Base-by-base conservation (phyloP, 208 protist species). In the Perkinsela sp. region DNA sequence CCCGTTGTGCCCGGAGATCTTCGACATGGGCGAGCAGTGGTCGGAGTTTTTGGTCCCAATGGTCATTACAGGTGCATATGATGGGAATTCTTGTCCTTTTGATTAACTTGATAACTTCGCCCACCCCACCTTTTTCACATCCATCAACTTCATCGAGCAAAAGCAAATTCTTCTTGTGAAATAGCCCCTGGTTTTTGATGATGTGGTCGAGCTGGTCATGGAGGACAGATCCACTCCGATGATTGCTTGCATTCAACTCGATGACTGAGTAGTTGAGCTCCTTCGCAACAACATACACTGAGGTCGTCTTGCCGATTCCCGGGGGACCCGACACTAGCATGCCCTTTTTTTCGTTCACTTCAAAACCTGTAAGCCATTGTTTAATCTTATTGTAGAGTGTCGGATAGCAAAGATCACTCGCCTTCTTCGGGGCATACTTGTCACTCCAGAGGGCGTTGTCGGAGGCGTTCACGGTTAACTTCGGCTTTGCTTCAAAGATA, bases 141-240 rank as follows among this genome's bases (percentile, higher is more conserved):
- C 96, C 96, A 73, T 98, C 96, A 16, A 99, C 95, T 80, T 99
- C 97, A 77, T 99, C 97, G 94, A 99, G 98, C 13, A 99, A 82
- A 0, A 95, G 74, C 48, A 93, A 68, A 32, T 79, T 75, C n/a
- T 83, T 86, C 2, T 83, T 77, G 70, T 90, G 81, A n/a, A 32
- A 2, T 73, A 32, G 1, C 48, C 65, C 29, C 28, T 22, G 77
- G 77, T 93, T 95, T 66, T 73, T 78, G 1, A 83, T 80, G 15
- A 89, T 66, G 66, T 77, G 72, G 6, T 73, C 73, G 31, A 96
- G 81, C 30, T 86, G 71, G 67, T 94, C 80, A 30, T 77, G 69
- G 13, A 98, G 76, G 22, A 76, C 76, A 68, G 89, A 93, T 70
- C 96, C 91, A 71, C 81, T 97, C 66, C 97, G 88, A 22, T 91